Evolutionary conservation across 805 yeast species (phyloP).

Genomic region (Yarrowia deformans): DNA sequence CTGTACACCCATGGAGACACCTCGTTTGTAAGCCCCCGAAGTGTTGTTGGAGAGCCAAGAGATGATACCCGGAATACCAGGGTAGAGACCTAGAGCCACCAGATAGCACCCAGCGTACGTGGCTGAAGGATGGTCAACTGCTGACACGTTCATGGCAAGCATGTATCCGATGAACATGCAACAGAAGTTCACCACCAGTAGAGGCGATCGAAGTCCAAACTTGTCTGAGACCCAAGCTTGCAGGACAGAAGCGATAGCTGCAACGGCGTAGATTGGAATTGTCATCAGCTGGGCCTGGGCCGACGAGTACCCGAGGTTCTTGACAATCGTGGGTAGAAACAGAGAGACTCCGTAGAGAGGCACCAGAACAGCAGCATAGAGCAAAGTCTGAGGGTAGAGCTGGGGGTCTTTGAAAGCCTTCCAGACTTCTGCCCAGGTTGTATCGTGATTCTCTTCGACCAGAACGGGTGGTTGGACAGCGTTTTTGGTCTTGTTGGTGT

Average conservation of each 20-base stretch:
- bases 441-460: constrained; percentile 54
- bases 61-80: constrained; percentile 66
- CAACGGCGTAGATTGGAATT: constrained; percentile 55
- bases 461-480: constrained; percentile 42
- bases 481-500: constrained; percentile 18
- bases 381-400: constrained; percentile 58
- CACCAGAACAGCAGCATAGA: constrained; percentile 61
- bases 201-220: constrained; percentile 49
- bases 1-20: constrained; percentile 61
- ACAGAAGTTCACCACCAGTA: constrained; percentile 45
- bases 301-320: constrained; percentile 64
- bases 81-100: constrained; percentile 60
- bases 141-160: constrained; percentile 56
- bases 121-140: constrained; percentile 44
- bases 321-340: constrained; percentile 64
- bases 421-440: constrained; percentile 44
- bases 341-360: constrained; percentile 67
- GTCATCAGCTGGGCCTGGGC: constrained; percentile 60
- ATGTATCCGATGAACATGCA: constrained; percentile 52
- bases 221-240: constrained; percentile 46
- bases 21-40: constrained; percentile 63
- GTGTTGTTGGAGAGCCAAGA: constrained; percentile 66
- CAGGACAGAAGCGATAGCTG: constrained; percentile 48
- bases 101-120: constrained; percentile 65
- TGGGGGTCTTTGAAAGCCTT: constrained; percentile 60